Conservation (phyloP, 208 protist species). For the Crithidia acanthocephali region DNA sequence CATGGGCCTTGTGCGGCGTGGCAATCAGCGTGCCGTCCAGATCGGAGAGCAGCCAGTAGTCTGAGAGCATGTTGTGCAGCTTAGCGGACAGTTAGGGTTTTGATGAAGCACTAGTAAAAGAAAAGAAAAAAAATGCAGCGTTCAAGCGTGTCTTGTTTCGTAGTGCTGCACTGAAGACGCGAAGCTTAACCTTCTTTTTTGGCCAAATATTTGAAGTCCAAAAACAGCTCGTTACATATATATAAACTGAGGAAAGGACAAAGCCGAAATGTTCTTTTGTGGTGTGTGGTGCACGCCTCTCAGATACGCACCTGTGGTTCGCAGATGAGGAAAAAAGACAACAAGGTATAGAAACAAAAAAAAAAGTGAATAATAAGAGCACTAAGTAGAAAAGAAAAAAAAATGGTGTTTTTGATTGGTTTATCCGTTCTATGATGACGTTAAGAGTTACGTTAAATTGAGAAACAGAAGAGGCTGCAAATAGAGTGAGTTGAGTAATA, state of each 20-base stretch:
- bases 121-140: neutral
- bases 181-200: too few relatives aligned
- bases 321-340: neutral
- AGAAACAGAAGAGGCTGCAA: conserved; percentile 11
- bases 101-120: conserved; percentile 9
- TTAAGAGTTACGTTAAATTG: too few relatives aligned
- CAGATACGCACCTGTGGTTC: neutral
- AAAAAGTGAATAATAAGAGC: neutral
- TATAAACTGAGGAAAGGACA: too few relatives aligned
- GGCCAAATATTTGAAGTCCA: too few relatives aligned
- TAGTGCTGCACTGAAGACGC: too few relatives aligned
- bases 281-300: neutral
- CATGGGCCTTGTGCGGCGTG: conserved; percentile 87
- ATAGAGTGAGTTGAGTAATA: conserved; percentile 1
- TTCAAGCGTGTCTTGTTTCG: too few relatives aligned
- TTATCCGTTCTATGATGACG: too few relatives aligned
- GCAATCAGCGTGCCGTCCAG: conserved; percentile 85
- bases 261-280: neutral
- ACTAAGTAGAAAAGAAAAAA: conserved; percentile 10
- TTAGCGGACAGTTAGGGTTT: conserved; percentile 8
- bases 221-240: too few relatives aligned
- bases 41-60: conserved; percentile 80
- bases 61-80: conserved; percentile 42
- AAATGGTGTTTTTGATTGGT: neutral
- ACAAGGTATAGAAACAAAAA: conserved; percentile 2